Percentiles rank a stretch among this genome's conserved stretches.
Conservation (phyloP, 1,284 basidiomycete species). For the Leucoagaricus sp. region DNA sequence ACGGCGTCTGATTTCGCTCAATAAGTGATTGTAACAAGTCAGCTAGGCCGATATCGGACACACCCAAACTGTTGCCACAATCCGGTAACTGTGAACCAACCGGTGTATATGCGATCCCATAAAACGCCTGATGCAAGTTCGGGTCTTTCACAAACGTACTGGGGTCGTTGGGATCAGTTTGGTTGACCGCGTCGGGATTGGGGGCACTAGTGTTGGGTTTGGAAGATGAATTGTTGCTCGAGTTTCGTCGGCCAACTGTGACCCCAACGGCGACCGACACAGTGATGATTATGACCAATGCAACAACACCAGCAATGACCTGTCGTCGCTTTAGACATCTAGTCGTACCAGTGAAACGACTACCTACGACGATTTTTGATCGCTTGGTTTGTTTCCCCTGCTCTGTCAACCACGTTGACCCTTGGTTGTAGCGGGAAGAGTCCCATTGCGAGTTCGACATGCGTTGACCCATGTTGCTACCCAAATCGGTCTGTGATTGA, state of each 20-base stretch:
- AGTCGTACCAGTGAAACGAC: background rate
- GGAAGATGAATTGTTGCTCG: conserved; percentile 23
- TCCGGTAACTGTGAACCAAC: conserved; percentile 51
- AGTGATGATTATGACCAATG: conserved; percentile 26
- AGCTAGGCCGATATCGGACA: conserved; percentile 13
- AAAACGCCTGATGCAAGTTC: conserved; percentile 64
- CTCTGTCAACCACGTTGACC: conserved; percentile 2
- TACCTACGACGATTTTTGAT: conserved; percentile 23
- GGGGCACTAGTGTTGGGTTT: conserved; percentile 14
- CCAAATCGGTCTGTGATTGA: background rate
- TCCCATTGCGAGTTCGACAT: conserved; percentile 6
- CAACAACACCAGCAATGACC: conserved; percentile 29
- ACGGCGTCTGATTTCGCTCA: conserved; percentile 31
- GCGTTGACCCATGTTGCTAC: background rate
- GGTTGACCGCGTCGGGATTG: conserved; percentile 23
- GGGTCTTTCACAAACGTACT: conserved; percentile 63
- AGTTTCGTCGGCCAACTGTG: conserved; percentile 24
- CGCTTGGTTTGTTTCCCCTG: conserved; percentile 13
- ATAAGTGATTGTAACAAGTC: background rate
- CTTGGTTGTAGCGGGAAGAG: conserved; percentile 10
- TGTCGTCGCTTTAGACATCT: conserved; percentile 13
- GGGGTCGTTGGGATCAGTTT: conserved; percentile 54
- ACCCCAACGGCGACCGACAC: conserved; percentile 35
- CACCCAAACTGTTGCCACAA: conserved; percentile 49
- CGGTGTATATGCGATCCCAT: conserved; percentile 67